Base-by-base conservation (phyloP, 2,329 filamentous ascomycete genomes). In the Hypoxylon sp. region DNA sequence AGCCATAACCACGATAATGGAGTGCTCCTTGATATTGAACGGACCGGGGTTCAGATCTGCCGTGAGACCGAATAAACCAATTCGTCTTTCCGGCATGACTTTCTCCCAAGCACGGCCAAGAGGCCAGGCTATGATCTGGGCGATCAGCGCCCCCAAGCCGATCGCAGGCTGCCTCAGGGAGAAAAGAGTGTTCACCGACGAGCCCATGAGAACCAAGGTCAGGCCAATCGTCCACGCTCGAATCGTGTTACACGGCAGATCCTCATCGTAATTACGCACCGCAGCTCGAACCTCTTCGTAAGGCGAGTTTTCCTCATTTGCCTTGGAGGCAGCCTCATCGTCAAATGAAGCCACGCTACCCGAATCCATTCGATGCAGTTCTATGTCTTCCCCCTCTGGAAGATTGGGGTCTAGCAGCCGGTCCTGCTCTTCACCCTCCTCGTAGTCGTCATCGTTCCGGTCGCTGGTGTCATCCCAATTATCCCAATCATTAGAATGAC, bases 1-100 rank as follows among this genome's bases (percentile, higher is more conserved):
- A 11, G 88, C 86, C 83, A 87, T 87, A 59, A 87, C 81, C 12
- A 84, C 81, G 48, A 89, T 87, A 53, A 89, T 79, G 30, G 82
- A 72, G 65, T 88, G 86, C 64, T 89, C 86, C 67, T 89, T 89
- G 66, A 86, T 77, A 63, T 87, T 89, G 70, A 89, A 89, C 1
- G 84, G 84, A 0, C 84, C 84, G 0, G 85, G 83, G 47, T 88
- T 88, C n/a, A 88, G 69, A 15, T 75, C 77, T 76, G 79, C 85
- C 13, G 63, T 71, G 4, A 76, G 48, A 7, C 84, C 83, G 56
- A 85, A 79, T 0, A 77, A 78, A 13, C 63, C 74, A 45, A 83
- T 77, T 25, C 74, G 70, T 51, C 68, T 73, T 8, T 69, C 67
- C 1, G 84, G 82, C 67, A 86, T 72, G 23, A 81, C 68, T 36